A percentile compares a stretch with the other conserved stretches of the same genome.
Conservation (phyloP, 805 yeast species). For the Ogataea trehaloabstinens region DNA sequence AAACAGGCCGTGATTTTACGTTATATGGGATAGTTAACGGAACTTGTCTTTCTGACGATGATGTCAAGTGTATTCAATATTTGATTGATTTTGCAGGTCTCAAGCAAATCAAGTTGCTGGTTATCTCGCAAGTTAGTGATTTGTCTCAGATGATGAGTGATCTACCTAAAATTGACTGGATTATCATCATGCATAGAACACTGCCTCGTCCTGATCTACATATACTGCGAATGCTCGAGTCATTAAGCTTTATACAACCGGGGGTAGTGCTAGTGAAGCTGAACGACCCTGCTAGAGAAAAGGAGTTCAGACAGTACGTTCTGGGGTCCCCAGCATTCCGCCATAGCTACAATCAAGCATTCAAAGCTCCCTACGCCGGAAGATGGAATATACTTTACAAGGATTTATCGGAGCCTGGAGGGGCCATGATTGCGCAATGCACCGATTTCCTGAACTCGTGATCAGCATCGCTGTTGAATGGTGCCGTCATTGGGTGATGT, state of each 20-base stretch:
- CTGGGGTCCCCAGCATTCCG: conserved; percentile 21
- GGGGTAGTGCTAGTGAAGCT: conserved; percentile 15
- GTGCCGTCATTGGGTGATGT: no score
- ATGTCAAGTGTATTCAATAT: conserved; percentile 11
- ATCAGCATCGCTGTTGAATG: no score
- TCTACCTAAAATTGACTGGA: conserved; percentile 13
- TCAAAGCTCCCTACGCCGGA: conserved; percentile 13
- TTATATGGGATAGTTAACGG: conserved; percentile 17
- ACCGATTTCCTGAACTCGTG: conserved; percentile 1
- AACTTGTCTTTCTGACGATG: conserved; percentile 5
- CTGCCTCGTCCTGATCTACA: conserved; percentile 9
- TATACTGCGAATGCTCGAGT: conserved; percentile 20
- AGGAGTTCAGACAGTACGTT: conserved; percentile 15
- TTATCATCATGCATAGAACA: conserved; percentile 18
- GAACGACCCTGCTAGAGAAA: conserved; percentile 7
- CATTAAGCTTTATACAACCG: conserved; percentile 21
- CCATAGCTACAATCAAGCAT: conserved; percentile 5
- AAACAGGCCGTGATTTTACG: conserved; percentile 10
- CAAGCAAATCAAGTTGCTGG: conserved; percentile 12
- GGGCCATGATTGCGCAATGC: conserved; percentile 5
- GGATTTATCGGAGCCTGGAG: neutral
- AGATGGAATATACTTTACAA: conserved; percentile 24
- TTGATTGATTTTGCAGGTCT: conserved; percentile 20
- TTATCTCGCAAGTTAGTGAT: conserved; percentile 4
- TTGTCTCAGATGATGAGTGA: conserved; percentile 1